Conservation (phyloP, 2,329 filamentous ascomycete species). For the Microcyclospora pomicola region DNA sequence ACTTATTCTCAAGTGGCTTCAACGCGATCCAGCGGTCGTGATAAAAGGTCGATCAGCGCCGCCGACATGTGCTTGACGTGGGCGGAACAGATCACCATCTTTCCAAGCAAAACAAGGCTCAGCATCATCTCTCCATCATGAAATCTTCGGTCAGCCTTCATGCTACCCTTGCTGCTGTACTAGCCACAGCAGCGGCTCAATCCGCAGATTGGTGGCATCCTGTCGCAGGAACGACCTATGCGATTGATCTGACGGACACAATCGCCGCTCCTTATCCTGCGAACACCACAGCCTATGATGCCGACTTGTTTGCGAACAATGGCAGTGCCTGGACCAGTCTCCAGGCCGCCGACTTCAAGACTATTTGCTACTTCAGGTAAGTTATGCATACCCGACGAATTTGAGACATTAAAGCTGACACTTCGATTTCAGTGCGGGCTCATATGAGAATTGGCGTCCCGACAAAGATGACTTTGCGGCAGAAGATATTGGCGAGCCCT, state of each 20-base stretch:
- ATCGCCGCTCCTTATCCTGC: conserved; percentile 21
- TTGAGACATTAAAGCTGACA: conserved; percentile 37
- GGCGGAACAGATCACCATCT: no score
- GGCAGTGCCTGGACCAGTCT: conserved; percentile 26
- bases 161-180: no score
- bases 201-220: conserved; percentile 36
- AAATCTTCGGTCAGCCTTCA: no score
- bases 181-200: no score
- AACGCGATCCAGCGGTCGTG: no score
- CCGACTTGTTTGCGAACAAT: conserved; percentile 19
- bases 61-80: no score
- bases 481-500: conserved; percentile 42
- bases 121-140: no score
- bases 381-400: conserved; percentile 17
- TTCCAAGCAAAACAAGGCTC: no score
- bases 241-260: conserved; percentile 42
- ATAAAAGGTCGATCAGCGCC: no score
- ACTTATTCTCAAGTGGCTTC: no score
- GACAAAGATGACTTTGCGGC: conserved; percentile 43
- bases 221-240: conserved; percentile 40
- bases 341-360: conserved; percentile 28
- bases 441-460: conserved; percentile 48
- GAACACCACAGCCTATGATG: conserved; percentile 30
- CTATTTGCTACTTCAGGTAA: conserved; percentile 30
- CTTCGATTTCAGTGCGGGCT: conserved; percentile 64